Conservation (phyloP, 495 filamentous ascomycete species). For the Endocarpon pusillum region DNA sequence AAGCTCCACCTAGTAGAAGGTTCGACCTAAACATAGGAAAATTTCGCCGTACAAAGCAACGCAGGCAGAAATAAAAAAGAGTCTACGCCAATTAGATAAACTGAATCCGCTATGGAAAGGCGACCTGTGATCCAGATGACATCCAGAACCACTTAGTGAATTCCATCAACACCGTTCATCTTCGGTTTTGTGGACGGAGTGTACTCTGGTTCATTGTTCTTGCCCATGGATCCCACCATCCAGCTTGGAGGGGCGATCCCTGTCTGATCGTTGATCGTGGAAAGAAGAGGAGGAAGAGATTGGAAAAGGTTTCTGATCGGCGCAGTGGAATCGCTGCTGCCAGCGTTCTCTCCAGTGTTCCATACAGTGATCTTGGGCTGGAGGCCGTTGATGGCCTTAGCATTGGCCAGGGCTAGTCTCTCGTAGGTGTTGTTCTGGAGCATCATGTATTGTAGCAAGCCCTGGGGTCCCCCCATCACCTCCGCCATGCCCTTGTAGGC, state of each 20-base stretch:
- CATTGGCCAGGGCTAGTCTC: slow-evolving; percentile 27
- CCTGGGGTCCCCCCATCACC: slow-evolving; percentile 59
- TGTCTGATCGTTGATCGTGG: slow-evolving; percentile 71
- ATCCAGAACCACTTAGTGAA: too few species aligned
- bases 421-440: slow-evolving; percentile 22
- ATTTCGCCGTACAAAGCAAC: too few species aligned
- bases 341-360: slow-evolving; percentile 47
- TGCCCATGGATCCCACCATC: too few species aligned
- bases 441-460: slow-evolving; percentile 58
- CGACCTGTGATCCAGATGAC: too few species aligned
- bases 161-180: too few species aligned
- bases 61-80: too few species aligned
- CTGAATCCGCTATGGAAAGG: too few species aligned
- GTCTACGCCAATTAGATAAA: too few species aligned
- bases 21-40: too few species aligned
- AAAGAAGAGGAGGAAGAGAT: slow-evolving; percentile 58
- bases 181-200: too few species aligned
- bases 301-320: slow-evolving; percentile 50
- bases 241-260: slow-evolving; percentile 59
- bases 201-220: too few species aligned
- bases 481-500: slow-evolving; percentile 51
- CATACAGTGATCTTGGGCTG: slow-evolving; percentile 78
- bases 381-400: slow-evolving; percentile 52
- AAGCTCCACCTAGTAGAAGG: too few species aligned
- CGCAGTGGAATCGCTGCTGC: slow-evolving; percentile 24